Base-by-base conservation (phyloP, 257 asterid species). In the Solanum bulbocastanum region DNA sequence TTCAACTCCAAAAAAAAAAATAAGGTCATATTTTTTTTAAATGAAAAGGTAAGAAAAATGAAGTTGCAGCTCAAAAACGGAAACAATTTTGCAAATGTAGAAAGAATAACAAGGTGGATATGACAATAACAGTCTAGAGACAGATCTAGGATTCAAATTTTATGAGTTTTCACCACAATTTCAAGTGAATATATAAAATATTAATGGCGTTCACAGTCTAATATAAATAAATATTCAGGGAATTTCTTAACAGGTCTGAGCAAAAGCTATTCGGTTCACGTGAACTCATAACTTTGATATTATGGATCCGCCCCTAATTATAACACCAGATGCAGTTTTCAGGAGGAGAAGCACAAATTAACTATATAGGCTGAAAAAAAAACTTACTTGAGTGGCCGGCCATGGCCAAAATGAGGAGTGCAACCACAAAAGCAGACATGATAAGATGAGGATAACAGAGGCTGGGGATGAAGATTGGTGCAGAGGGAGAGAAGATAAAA, bases 311-410 rank as follows among this genome's bases (percentile, higher is more conserved):
- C 5, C 16, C 16, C 40, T 69, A 13, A 69, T 30, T 73, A 20
- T 39, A 39, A 75, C 22, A 75, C 36, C 12, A 27, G 85, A 44
- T 44, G 16, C 65, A 25, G 16, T 14, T 8, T 27, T 42, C 1
- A 4, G 40, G 66, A 15, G 25, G 65, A 79, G 25, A 16, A 79
- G 16, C 66, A 79, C 13, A 79, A 15, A 25, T 25, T 25, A 79
- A 27, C 62, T 78, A 4, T 42, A 25, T 6, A 15, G 2, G 14
- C n/a, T 15, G 56, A 0, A 60, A 49, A 25, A 56, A 36, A 30
- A 65, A 86, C 95, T 91, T 94, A 95, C 99, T 90, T 83, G 98
- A 94, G 92, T 91, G 93, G 49, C 89, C 91, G 89, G 96, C 93
- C 96, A 93, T 93, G 92, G 97, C 90, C 84, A 95, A 71, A 49